A percentile compares a stretch with the other conserved stretches of the same genome.
phyloP scores from a whole-genome alignment of 139 green algal genomes.

The Eudorina sp. region DNA sequence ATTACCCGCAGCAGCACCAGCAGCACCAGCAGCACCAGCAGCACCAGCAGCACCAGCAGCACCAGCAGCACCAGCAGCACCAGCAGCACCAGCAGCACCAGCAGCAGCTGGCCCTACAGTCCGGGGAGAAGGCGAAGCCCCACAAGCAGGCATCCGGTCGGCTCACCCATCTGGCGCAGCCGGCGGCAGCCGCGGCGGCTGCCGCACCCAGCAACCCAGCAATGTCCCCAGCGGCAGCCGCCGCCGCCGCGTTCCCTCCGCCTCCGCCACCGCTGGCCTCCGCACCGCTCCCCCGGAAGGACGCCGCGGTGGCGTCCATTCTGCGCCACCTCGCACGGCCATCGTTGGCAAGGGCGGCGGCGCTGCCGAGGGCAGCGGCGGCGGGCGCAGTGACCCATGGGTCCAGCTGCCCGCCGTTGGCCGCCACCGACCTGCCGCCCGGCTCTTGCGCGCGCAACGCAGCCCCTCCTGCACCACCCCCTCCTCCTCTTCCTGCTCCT shows the following conservation, averaged over 20 bases:
- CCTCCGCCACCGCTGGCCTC: background rate
- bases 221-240: background rate
- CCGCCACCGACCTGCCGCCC: too few species aligned
- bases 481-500: too few species aligned
- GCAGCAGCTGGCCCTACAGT: background rate
- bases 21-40: background rate
- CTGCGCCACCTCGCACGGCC: background rate
- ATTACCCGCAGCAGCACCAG: background rate
- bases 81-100: background rate
- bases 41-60: background rate
- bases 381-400: too few species aligned
- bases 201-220: background rate
- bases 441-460: too few species aligned
- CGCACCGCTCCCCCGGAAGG: background rate
- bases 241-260: background rate
- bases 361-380: background rate
- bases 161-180: background rate
- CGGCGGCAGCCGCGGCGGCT: background rate
- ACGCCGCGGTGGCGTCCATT: constrained; percentile 8
- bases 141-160: background rate
- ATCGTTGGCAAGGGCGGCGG: background rate
- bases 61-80: constrained; percentile 6
- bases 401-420: too few species aligned
- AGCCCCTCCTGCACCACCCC: too few species aligned
- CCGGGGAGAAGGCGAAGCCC: too few species aligned